Evolutionary conservation across 495 filamentous ascomycete genomes (phyloP).

Genomic region (Hypoxylon subgilvum): DNA sequence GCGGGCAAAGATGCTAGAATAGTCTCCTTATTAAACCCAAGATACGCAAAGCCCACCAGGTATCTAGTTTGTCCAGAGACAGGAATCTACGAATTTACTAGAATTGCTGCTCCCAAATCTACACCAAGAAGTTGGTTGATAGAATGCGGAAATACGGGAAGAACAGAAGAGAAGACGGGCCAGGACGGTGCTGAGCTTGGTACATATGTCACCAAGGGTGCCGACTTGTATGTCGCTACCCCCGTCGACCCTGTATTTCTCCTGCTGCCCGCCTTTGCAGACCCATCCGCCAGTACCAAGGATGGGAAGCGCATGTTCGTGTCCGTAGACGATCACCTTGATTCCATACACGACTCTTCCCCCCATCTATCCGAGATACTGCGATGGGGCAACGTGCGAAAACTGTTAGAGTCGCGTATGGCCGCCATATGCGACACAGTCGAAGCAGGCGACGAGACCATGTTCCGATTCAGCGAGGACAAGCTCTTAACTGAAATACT

Average conservation of each 20-base stretch:
- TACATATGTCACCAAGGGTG: conserved; percentile 56
- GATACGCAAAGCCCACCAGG: conserved; percentile 64
- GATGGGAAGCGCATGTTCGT: conserved; percentile 69
- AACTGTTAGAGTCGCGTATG: conserved; percentile 54
- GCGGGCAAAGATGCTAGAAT: conserved; percentile 69
- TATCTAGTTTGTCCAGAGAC: conserved; percentile 81
- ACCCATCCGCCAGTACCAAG: conserved; percentile 38
- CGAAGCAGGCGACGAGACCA: conserved; percentile 77
- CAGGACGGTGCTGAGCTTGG: conserved; percentile 25
- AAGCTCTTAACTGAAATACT: conserved; percentile 73
- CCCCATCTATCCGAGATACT: conserved; percentile 65
- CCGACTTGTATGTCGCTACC: conserved; percentile 80
- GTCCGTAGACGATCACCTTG: conserved; percentile 79
- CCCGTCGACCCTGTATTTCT: conserved; percentile 85
- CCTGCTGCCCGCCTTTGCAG: conserved; percentile 69
- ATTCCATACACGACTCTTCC: conserved; percentile 61
- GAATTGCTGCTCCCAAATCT: conserved; percentile 67
- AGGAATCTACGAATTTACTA: conserved; percentile 88
- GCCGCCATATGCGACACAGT: conserved; percentile 75
- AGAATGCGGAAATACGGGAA: conserved; percentile 37
- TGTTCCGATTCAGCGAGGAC: conserved; percentile 75
- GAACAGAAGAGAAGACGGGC: conserved; percentile 18
- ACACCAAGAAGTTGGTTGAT: conserved; percentile 73
- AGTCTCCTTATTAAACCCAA: conserved; percentile 79
- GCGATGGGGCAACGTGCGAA: conserved; percentile 48